Conservation (phyloP, 768 basidiomycete species). For the Udeniomyces megalosporus region DNA sequence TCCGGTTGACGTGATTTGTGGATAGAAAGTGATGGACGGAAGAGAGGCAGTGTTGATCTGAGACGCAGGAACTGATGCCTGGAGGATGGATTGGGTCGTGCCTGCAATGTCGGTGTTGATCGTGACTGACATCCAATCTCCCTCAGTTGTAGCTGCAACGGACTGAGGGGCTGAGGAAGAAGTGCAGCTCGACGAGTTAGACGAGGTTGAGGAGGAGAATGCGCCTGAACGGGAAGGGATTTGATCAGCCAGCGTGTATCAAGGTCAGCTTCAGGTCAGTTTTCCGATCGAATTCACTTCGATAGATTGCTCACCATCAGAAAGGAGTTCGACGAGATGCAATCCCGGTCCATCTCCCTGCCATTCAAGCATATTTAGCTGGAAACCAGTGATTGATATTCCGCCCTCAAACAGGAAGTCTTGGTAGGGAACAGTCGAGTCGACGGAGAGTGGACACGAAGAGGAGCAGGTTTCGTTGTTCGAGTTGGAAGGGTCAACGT, state of each 20-base stretch:
- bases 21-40: conserved; percentile 76
- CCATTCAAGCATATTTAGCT: conserved; percentile 63
- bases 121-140: conserved; percentile 49
- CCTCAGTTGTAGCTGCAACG: conserved; percentile 39
- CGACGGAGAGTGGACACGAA: conserved; percentile 62
- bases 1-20: conserved; percentile 79
- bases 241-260: not conserved
- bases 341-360: conserved; percentile 61
- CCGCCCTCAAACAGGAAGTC: conserved; percentile 67
- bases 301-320: conserved; percentile 43
- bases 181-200: conserved; percentile 53
- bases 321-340: conserved; percentile 80
- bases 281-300: too few species aligned
- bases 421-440: conserved; percentile 66
- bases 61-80: conserved; percentile 46
- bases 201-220: conserved; percentile 55
- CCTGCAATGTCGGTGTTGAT: conserved; percentile 61
- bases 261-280: not conserved
- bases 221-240: conserved; percentile 32
- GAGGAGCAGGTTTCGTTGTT: conserved; percentile 60
- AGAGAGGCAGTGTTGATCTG: conserved; percentile 70
- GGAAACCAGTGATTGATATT: conserved; percentile 61
- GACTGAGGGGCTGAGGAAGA: conserved; percentile 53
- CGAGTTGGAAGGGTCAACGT: conserved; percentile 56
- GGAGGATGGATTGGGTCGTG: conserved; percentile 58